A percentile compares a stretch with the other conserved stretches of the same genome.
phyloP scores from a whole-genome alignment of 2,329 filamentous ascomycete species.

The Boeremia exigua region DNA sequence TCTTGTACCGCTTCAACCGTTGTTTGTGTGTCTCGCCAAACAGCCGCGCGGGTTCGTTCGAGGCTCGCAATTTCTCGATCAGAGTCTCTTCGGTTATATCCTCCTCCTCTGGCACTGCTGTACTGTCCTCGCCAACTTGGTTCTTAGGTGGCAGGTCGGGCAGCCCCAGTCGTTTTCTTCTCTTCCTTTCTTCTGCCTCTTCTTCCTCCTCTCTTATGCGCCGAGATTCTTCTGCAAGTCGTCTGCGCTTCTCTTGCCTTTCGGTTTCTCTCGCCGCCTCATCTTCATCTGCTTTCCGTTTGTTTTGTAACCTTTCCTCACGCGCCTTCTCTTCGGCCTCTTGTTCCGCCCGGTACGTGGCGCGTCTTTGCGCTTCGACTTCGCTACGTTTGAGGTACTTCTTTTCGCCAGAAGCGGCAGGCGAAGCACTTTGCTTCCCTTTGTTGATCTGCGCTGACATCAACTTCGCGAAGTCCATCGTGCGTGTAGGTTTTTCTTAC shows the following conservation, averaged over 20 bases:
- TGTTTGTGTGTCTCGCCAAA: conserved; percentile 82
- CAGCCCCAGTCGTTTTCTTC: conserved; percentile 78
- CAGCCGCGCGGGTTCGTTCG: conserved; percentile 75
- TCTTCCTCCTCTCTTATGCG: conserved; percentile 74
- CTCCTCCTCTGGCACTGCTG: conserved; percentile 55
- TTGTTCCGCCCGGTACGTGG: conserved; percentile 83
- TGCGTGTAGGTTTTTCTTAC: conserved; percentile 4
- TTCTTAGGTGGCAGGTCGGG: conserved; percentile 69
- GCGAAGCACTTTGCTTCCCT: conserved; percentile 62
- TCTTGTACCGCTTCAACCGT: conserved; percentile 73
- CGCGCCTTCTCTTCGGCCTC: conserved; percentile 74
- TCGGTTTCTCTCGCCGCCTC: conserved; percentile 70
- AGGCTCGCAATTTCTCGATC: conserved; percentile 67
- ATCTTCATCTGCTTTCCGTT: conserved; percentile 90
- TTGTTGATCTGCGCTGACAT: conserved; percentile 95
- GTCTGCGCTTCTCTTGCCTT: conserved; percentile 81
- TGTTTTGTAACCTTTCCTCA: conserved; percentile 71
- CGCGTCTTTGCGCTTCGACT: conserved; percentile 79
- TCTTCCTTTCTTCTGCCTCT: conserved; percentile 71
- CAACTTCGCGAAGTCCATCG: conserved; percentile 93
- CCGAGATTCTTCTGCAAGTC: conserved; percentile 80
- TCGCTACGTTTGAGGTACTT: conserved; percentile 90
- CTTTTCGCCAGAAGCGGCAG: conserved; percentile 42
- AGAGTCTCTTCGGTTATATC: conserved; percentile 77
- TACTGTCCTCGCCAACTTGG: conserved; percentile 54